A percentile compares a stretch with the other conserved stretches of the same genome.
Evolutionary conservation across 2,329 filamentous ascomycete species (phyloP).

Genomic region (Botrytis squamosa): DNA sequence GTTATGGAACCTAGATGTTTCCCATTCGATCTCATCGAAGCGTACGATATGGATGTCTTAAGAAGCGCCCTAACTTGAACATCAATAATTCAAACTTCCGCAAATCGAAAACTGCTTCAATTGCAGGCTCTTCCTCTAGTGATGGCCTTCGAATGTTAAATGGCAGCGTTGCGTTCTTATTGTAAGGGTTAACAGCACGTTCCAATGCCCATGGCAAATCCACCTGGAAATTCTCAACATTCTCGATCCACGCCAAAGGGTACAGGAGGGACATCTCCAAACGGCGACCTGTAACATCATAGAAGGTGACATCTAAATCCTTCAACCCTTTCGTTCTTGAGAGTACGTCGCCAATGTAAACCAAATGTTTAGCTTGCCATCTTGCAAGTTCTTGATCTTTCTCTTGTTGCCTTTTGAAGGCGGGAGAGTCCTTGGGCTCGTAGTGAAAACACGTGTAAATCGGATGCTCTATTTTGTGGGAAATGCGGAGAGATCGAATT

Average conservation of each 20-base stretch:
- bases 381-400: not conserved
- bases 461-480: accelerated
- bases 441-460: not conserved
- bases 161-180: not conserved
- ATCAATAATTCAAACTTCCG: not conserved
- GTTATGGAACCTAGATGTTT: not conserved
- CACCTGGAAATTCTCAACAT: not conserved
- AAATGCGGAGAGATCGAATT: not conserved
- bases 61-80: not conserved
- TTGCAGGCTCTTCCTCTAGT: not conserved
- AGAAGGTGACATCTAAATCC: not conserved
- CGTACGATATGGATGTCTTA: not conserved
- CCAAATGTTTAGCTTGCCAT: not conserved
- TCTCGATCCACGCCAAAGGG: not conserved
- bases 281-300: not conserved
- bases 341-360: not conserved
- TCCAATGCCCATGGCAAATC: not conserved
- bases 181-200: not conserved
- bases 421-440: not conserved
- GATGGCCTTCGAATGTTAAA: not conserved
- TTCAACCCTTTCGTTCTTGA: not conserved
- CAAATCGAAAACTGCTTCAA: not conserved
- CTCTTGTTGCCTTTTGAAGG: not conserved
- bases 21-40: not conserved
- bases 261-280: not conserved